Conservation (phyloP, 257 asterid species). For the Vinca minor region DNA sequence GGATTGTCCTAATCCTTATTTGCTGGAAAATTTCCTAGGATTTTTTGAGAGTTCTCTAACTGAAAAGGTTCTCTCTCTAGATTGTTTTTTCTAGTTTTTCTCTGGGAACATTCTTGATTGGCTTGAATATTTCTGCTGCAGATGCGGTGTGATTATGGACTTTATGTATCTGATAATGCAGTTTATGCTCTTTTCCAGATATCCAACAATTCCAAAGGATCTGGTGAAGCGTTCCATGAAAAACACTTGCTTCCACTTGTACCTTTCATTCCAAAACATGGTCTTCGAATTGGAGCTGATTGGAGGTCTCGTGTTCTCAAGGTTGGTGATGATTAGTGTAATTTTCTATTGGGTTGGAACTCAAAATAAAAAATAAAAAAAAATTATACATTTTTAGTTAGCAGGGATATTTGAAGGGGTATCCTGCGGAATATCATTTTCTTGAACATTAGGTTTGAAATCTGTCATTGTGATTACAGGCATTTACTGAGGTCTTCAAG, state of each 20-base stretch:
- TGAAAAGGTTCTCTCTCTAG: conserved; percentile 41
- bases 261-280: conserved; percentile 58
- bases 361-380: background rate
- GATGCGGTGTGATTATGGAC: background rate
- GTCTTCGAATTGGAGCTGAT: conserved; percentile 38
- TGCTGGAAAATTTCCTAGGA: conserved; percentile 59
- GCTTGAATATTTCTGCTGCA: background rate
- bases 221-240: conserved; percentile 42
- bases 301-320: conserved; percentile 71
- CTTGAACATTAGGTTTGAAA: background rate
- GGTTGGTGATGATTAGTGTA: conserved; percentile 31
- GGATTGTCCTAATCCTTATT: conserved; percentile 34
- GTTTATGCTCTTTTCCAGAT: conserved; percentile 35
- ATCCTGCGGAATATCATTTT: background rate
- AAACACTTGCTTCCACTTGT: conserved; percentile 64
- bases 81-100: background rate
- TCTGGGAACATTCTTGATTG: background rate
- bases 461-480: conserved; percentile 39
- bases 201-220: conserved; percentile 20
- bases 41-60: conserved; percentile 58
- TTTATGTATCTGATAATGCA: background rate
- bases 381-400: too few relatives aligned
- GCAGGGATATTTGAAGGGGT: background rate
- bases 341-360: background rate
- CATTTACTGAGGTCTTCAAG: conserved; percentile 57